A percentile compares a stretch with the other conserved stretches of the same genome.
These are phyloP conservation scores for Aspergillus eucalypticola DNA, from an alignment of 2,329 filamentous ascomycete species.

Conservation along the genomic window DNA sequence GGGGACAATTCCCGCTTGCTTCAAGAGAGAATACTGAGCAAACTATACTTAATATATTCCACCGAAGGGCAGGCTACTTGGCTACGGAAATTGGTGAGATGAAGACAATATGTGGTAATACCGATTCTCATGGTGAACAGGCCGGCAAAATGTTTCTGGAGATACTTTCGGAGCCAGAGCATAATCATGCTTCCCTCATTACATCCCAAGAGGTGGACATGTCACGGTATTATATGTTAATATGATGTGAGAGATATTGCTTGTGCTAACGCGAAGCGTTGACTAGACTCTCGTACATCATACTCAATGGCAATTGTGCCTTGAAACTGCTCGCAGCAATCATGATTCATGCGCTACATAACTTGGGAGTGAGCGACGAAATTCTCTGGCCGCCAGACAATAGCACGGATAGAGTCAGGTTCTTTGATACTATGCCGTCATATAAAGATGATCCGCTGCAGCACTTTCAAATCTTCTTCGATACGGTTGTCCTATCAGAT, in stretches of 20 bases:
- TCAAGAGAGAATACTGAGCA: slow-evolving; percentile 5
- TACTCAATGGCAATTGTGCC: slow-evolving; percentile 16
- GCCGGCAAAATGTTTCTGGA: slow-evolving; percentile 28
- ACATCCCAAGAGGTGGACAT: neutral
- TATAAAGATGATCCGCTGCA: slow-evolving; percentile 1
- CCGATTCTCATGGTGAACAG: slow-evolving; percentile 20
- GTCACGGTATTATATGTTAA: slow-evolving; percentile 1
- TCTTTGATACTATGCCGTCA: slow-evolving; percentile 8
- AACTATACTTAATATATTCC: slow-evolving; percentile 12
- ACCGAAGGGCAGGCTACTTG: neutral
- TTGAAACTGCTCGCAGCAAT: slow-evolving; percentile 24
- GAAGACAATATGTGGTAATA: neutral
- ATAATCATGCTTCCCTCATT: slow-evolving; percentile 4
- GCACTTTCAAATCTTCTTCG: slow-evolving; percentile 12
- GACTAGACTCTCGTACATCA: slow-evolving; percentile 2
- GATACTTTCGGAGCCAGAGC: slow-evolving; percentile 17
- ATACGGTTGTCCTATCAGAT: neutral
- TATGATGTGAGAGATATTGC: too few species aligned
- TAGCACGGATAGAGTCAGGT: neutral
- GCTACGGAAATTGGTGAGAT: slow-evolving; percentile 23
- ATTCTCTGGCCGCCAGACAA: slow-evolving; percentile 13
- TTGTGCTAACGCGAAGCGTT: neutral
- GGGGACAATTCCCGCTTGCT: neutral
- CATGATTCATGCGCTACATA: slow-evolving; percentile 20
- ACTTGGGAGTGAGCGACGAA: neutral